Base-by-base conservation (phyloP, 2,329 filamentous ascomycete species). In the Clarireedia hainanense region DNA sequence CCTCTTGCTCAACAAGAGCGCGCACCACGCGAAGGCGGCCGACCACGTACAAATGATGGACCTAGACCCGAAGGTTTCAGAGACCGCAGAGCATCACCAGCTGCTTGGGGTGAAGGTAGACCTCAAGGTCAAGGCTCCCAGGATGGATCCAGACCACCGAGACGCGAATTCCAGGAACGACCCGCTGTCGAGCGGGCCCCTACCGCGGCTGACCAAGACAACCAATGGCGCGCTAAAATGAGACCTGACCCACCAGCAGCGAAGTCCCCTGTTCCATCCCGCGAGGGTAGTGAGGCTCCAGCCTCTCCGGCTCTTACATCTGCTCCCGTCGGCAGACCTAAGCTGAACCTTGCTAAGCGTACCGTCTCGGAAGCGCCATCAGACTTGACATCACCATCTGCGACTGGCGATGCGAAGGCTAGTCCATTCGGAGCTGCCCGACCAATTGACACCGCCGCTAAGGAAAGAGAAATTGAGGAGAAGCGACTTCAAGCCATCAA, bases 361-460 rank as follows among this genome's bases (percentile, higher is more conserved):
- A 96, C 91, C 4, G 89, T 96, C 12, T 86, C 91, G 0, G 91
- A 95, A 66, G 79, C 76, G 3, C 68, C 76, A 27, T 26, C 50
- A 4, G 80, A 81, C 59, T 67, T 73, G 9, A 62, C 74, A 36
- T 74, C 80, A 3, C 70, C 84, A 24, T 76, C 83, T 49, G 37
- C 54, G 10, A 71, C 76, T 9, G 68, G 72, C n/a, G 87, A 94
- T 66, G 76, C 88, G 43, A 97, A 96, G 77, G 81, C 91, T 26
- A 97, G 87, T 72, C 91, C 91, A 42, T 99, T 99, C 70, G 94
- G 94, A 66, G 91, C 88, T 59, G 94, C 94, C 56, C 85, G 88
- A 60, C 94, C 94, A 55, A 96, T 97, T 65, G 91, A 99, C 73
- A 97, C 92, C 47, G 88, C 89, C 47, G 81, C 91, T 14, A 85